Base-by-base conservation (phyloP, 306 rosid genomes). In the Castanea sativa region DNA sequence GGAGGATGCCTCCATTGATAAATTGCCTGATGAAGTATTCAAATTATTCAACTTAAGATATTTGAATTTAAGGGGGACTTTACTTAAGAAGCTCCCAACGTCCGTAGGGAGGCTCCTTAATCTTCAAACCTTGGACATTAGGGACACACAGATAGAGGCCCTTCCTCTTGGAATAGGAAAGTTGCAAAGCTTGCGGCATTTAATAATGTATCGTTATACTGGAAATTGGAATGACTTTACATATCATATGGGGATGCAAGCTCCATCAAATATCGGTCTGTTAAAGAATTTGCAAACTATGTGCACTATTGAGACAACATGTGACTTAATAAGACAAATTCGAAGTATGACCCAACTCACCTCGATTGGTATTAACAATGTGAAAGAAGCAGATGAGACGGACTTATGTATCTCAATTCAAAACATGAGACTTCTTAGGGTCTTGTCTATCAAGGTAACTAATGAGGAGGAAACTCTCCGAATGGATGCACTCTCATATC, bases 201-300 rank as follows among this genome's bases (percentile, higher is more conserved):
- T 35, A 0, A 1, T 35, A 0, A 35, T 6, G 41, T 35, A 0
- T 35, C 2, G 41, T 7, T 1, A 0, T 0, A 35, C 2, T 6
- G 8, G 2, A 0, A 35, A 35, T 6, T 6, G 2, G 41, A 6
- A 1, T 35, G 41, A 35, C 2, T 35, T 35, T 0, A 1, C 0
- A 1, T 1, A 6, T 5, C 5, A 0, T 5, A 0, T 0, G 0
- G 41, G 41, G 0, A 35, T 35, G 8, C 41, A 35, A 5, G 0
- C 0, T 5, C 0, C 8, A 35, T 0, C 8, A 35, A 35, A 35
- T 35, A 1, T 35, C 0, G 0, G 0, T 1, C 0, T 2, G 3
- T 61, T 27, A 61, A 63, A 19, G 5, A 30, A 9, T 76, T 76
- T 76, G 63, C 41, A 25, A 29, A 1, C 49, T 10, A 2, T 30